Evolutionary conservation across 495 filamentous ascomycete genomes (phyloP).

Genomic region (Podospora australis): DNA sequence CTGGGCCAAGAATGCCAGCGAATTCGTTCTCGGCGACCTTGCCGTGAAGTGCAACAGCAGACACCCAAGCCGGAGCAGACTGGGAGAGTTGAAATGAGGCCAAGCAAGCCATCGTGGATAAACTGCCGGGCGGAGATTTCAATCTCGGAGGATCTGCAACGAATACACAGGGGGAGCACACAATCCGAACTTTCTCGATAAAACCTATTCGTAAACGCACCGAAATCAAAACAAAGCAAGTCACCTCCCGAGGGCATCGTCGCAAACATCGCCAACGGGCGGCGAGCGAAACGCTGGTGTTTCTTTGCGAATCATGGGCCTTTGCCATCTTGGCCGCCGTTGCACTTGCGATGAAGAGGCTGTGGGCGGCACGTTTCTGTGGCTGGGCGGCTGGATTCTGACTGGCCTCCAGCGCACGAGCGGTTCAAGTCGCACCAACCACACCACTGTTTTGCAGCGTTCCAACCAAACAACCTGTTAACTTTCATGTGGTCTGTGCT

Average conservation of each 20-base stretch:
- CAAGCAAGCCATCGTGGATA: neutral
- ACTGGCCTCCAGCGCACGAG: neutral
- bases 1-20: neutral
- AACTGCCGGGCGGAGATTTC: too few species aligned
- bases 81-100: too few species aligned
- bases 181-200: neutral
- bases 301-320: neutral
- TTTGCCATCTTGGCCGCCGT: constrained; percentile 1
- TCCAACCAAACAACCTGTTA: too few species aligned
- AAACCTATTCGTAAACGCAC: too few species aligned
- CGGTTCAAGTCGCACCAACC: too few species aligned
- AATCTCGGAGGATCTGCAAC: neutral
- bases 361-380: neutral
- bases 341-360: too few species aligned
- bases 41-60: neutral
- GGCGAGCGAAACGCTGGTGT: neutral
- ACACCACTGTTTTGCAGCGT: too few species aligned
- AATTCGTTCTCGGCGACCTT: neutral
- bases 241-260: too few species aligned
- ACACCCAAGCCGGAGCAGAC: constrained; percentile 1
- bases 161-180: too few species aligned
- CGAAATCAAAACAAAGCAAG: too few species aligned
- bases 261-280: neutral
- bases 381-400: neutral
- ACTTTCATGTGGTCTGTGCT: too few species aligned